A percentile compares a stretch with the other conserved stretches of the same genome.
phyloP scores from a whole-genome alignment of 257 asterid species.

The Eustoma russellianum region DNA sequence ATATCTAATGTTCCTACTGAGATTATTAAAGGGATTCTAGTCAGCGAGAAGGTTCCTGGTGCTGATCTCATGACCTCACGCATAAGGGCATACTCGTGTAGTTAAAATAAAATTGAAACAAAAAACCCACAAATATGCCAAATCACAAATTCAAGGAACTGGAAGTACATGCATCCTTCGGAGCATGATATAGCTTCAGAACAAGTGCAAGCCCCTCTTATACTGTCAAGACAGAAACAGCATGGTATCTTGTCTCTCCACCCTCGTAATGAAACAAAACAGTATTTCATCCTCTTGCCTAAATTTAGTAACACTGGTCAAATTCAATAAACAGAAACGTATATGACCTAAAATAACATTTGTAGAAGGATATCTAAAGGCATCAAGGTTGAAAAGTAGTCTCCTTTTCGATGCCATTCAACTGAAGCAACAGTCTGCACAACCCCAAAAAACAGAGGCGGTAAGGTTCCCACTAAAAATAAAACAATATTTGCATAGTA shows the following conservation, averaged over 20 bases:
- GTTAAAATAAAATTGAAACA: too few species aligned
- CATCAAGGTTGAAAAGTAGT: slow-evolving; percentile 77
- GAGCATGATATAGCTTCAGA: too few species aligned
- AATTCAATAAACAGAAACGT: slow-evolving; percentile 6
- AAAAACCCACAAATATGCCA: neutral
- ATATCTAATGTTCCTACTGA: too few species aligned
- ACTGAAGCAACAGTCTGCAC: slow-evolving; percentile 77
- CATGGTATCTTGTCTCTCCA: neutral
- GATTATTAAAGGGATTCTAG: too few species aligned
- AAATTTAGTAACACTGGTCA: neutral
- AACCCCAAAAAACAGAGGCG: slow-evolving; percentile 15
- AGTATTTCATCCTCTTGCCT: neutral
- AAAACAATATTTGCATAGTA: neutral
- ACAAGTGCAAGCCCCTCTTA: neutral
- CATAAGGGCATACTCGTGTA: too few species aligned
- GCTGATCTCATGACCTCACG: too few species aligned
- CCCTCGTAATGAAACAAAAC: neutral
- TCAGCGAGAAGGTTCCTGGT: too few species aligned
- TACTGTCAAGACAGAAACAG: neutral
- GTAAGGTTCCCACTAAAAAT: slow-evolving; percentile 7
- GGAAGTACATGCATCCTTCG: neutral
- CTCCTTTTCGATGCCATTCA: slow-evolving; percentile 99
- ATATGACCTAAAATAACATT: neutral
- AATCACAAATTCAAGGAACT: neutral
- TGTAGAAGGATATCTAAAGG: slow-evolving; percentile 93